Base-by-base conservation (phyloP, 805 yeast species). In the Yarrowia deformans region DNA sequence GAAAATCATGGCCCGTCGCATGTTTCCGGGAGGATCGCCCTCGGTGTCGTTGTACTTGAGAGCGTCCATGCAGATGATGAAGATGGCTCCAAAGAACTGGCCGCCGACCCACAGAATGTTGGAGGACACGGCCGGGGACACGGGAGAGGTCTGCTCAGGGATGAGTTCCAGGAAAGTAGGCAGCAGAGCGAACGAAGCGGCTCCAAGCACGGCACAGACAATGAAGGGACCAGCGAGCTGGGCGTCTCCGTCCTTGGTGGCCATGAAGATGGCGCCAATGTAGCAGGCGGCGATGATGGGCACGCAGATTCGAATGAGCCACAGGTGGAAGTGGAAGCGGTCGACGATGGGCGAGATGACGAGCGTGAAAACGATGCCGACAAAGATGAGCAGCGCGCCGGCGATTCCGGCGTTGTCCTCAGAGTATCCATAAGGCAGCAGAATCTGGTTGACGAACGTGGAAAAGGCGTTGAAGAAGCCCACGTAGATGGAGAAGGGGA, bases 111-210 rank as follows among this genome's bases (percentile, higher is more conserved):
- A 77, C 45, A 77, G 70, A 37, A 75, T 46, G 13, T 76, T 72
- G 4, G 78, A 72, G 3, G 76, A 72, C 1, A 77, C 73, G 1
- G 77, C 78, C 9, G 78, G 77, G 14, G 75, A 73, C 12, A 75
- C 77, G 13, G 79, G 79, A 14, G 77, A 75, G 6, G 76, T 74
- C 63, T 75, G 78, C 54, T 77, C 79, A 50, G 76, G 79, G 18
- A 72, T 72, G 75, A 77, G 74, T 58, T 77, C 79, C 52, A 77
- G 70, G 45, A 74, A 74, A 13, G 74, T 71, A 1, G 79, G 79
- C 39, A 77, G 72, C 42, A 77, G 66, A 2, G 77, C 70, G 69
- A 77, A 77, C 7, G 79, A 76, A 8, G 75, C 68, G 2, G 77
- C 77, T 8, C 79, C 79, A 5, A 77, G 68, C 4, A 77, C 46